Conservation (phyloP, 1,284 basidiomycete species). For the Cryptococcus sp. region DNA sequence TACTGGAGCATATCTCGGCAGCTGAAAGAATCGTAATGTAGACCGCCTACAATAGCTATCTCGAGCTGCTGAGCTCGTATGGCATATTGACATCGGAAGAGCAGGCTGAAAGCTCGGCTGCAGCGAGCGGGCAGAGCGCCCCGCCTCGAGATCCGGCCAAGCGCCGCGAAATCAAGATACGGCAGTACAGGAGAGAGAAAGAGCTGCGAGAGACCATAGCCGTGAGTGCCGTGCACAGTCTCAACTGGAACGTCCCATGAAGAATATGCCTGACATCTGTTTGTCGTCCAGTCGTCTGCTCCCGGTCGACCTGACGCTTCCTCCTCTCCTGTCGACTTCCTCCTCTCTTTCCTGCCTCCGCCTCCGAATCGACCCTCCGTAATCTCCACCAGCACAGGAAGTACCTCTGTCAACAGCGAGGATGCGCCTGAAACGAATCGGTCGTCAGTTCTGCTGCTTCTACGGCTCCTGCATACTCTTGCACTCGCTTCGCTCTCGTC, state of each 20-base stretch:
- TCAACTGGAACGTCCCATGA: not conserved
- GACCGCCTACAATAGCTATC: slow-evolving; percentile 64
- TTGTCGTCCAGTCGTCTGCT: slow-evolving; percentile 57
- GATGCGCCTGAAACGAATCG: slow-evolving; percentile 62
- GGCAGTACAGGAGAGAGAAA: slow-evolving; percentile 81
- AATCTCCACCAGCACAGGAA: slow-evolving; percentile 24
- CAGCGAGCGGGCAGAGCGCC: slow-evolving; percentile 52
- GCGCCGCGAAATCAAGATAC: slow-evolving; percentile 81
- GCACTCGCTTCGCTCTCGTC: slow-evolving; percentile 69
- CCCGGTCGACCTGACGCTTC: slow-evolving; percentile 56
- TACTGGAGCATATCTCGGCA: not conserved
- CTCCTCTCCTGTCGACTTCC: slow-evolving; percentile 33
- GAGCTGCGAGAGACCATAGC: slow-evolving; percentile 70
- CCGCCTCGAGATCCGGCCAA: slow-evolving; percentile 64
- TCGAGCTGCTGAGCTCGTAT: slow-evolving; percentile 65
- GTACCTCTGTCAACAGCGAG: slow-evolving; percentile 55
- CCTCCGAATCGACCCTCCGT: slow-evolving; percentile 13
- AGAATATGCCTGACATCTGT: not conserved
- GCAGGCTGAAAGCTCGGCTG: slow-evolving; percentile 46
- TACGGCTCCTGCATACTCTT: slow-evolving; percentile 72
- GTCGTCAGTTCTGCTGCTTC: slow-evolving; percentile 66
- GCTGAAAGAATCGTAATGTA: slow-evolving; percentile 38
- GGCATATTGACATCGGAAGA: slow-evolving; percentile 68
- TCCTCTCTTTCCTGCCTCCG: slow-evolving; percentile 35
- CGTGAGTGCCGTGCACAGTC: slow-evolving; percentile 52